Percentiles rank a stretch among this genome's conserved stretches.
phyloP scores from a whole-genome alignment of 2,329 filamentous ascomycete genomes.

The Neoascochyta sp. region DNA sequence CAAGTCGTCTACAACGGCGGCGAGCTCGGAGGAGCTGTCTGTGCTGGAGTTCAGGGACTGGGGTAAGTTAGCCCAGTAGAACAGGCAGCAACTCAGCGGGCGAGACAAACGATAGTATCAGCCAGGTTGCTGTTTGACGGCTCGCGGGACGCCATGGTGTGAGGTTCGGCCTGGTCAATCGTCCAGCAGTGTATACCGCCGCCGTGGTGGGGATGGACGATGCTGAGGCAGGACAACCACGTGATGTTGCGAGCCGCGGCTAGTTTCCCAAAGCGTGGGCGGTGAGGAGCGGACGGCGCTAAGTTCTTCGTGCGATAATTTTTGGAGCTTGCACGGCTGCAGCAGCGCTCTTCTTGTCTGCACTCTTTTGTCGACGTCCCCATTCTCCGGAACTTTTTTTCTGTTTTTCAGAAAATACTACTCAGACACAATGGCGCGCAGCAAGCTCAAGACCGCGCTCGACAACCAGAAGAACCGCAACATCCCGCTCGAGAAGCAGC shows the following conservation, averaged over 20 bases:
- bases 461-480: conserved; percentile 60
- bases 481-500: conserved; percentile 73
- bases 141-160: too few species aligned
- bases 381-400: too few species aligned
- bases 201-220: too few species aligned
- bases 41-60: conserved; percentile 19
- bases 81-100: neutral
- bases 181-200: too few species aligned
- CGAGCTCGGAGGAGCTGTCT: conserved; percentile 57
- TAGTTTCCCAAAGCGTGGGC: conserved; percentile 22
- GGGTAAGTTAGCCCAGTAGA: too few species aligned
- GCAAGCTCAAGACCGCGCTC: conserved; percentile 57
- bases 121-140: too few species aligned
- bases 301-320: conserved; percentile 21
- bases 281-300: conserved; percentile 30
- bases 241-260: conserved; percentile 23
- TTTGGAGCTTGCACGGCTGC: conserved; percentile 25
- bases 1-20: conserved; percentile 78
- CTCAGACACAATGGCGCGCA: conserved; percentile 38
- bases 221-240: conserved; percentile 17
- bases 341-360: too few species aligned
- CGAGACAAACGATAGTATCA: too few species aligned
- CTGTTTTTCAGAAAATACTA: too few species aligned
- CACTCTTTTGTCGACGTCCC: too few species aligned
- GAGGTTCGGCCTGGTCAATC: too few species aligned